Evolutionary conservation across 2,329 filamentous ascomycete species (phyloP).

Genomic region (Teratosphaeria zuluensis): DNA sequence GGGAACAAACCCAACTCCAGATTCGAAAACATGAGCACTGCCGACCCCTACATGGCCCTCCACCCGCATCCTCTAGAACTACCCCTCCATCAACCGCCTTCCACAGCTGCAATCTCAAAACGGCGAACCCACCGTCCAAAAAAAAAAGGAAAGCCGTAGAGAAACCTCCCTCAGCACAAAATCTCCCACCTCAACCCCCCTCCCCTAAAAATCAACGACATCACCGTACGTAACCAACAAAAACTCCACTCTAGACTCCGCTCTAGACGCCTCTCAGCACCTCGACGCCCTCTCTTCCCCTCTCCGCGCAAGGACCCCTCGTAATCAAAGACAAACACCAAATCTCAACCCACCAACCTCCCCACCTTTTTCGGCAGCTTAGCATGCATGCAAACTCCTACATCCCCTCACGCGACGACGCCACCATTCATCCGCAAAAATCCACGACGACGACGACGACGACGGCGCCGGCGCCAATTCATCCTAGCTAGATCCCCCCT

Average conservation of each 20-base stretch:
- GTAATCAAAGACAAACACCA: slow-evolving; percentile 21
- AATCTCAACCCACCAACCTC: slow-evolving; percentile 10
- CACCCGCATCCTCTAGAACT: too few species aligned
- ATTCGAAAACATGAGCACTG: too few species aligned
- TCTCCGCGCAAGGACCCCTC: slow-evolving; percentile 11
- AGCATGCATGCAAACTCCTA: too few species aligned
- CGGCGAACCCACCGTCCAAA: slow-evolving; percentile 7
- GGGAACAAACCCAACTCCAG: too few species aligned
- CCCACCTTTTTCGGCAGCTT: too few species aligned
- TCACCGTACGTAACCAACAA: slow-evolving; percentile 9
- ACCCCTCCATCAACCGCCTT: too few species aligned
- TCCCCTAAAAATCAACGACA: slow-evolving; percentile 17
- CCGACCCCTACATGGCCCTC: too few species aligned
- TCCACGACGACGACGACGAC: too few species aligned
- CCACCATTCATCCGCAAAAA: too few species aligned
- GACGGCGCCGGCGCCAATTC: too few species aligned
- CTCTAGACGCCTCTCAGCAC: slow-evolving; percentile 9
- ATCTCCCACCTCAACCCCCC: slow-evolving; percentile 11
- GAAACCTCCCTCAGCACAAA: slow-evolving; percentile 9
- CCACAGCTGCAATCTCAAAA: background rate
- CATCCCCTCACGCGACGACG: too few species aligned
- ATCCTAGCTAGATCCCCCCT: too few species aligned
- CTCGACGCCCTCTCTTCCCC: slow-evolving; percentile 12
- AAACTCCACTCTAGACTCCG: slow-evolving; percentile 9
- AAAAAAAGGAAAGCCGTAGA: slow-evolving; percentile 6